Conservation (phyloP, 2,329 filamentous ascomycete species). For the Pseudogymnoascus sp. region DNA sequence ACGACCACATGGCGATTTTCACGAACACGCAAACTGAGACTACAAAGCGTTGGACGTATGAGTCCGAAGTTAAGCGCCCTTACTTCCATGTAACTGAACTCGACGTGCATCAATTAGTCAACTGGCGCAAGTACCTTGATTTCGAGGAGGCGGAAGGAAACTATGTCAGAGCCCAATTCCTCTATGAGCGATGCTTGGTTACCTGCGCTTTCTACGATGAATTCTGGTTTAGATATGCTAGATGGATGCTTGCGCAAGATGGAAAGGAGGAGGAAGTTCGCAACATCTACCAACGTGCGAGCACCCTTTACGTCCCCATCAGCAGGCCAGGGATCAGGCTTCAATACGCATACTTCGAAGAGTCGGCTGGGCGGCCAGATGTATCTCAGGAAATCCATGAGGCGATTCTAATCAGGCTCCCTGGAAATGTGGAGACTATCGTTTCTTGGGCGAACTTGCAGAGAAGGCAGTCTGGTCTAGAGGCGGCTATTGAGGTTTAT, state of each 20-base stretch:
- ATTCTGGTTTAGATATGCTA: slow-evolving; percentile 94
- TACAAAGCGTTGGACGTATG: slow-evolving; percentile 88
- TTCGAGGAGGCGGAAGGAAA: slow-evolving; percentile 86
- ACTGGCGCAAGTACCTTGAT: slow-evolving; percentile 95
- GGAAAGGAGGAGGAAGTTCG: slow-evolving; percentile 83
- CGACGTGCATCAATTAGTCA: slow-evolving; percentile 72
- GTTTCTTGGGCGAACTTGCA: slow-evolving; percentile 80
- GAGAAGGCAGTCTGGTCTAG: slow-evolving; percentile 73
- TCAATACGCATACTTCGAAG: slow-evolving; percentile 92
- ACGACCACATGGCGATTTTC: slow-evolving; percentile 73
- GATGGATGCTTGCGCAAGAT: slow-evolving; percentile 81
- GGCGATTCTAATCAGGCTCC: slow-evolving; percentile 66
- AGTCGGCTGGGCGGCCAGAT: slow-evolving; percentile 67
- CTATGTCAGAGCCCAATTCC: slow-evolving; percentile 63
- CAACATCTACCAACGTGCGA: slow-evolving; percentile 83
- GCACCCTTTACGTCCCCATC: slow-evolving; percentile 78
- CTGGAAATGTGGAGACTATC: slow-evolving; percentile 80
- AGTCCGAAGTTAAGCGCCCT: slow-evolving; percentile 87
- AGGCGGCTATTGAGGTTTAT: slow-evolving; percentile 76
- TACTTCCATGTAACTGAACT: slow-evolving; percentile 96
- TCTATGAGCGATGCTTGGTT: slow-evolving; percentile 91
- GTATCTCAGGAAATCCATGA: slow-evolving; percentile 79
- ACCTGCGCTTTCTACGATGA: slow-evolving; percentile 94
- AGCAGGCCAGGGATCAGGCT: slow-evolving; percentile 75
- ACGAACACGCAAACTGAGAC: slow-evolving; percentile 77